Base-by-base conservation (phyloP, 495 filamentous ascomycete species). In the Sphaerosporella brunnea region DNA sequence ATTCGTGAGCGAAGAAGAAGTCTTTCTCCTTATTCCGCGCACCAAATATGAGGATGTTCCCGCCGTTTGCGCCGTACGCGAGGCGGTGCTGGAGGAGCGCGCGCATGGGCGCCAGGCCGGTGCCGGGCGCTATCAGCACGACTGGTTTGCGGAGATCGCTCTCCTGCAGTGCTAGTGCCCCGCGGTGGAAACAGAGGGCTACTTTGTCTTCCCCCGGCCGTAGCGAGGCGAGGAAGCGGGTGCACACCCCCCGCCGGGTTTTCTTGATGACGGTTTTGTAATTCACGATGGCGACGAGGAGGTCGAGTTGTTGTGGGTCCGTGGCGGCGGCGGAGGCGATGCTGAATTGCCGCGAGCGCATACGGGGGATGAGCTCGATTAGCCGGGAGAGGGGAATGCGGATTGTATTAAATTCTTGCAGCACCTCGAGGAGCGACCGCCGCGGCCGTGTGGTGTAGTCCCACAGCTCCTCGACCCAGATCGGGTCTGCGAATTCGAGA, bases 391-490 rank as follows among this genome's bases (percentile, higher is more conserved):
- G 84, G 0, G 88, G 84, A 3, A 99, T 76, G 47, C 75, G 75
- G 37, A 96, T 82, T 4, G 73, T 75, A 40, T 81, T 71, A 59
- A 99, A 96, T 51, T 99, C 90, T 36, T 85, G 74, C 20, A 99
- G 68, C 1, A 93, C 77, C 60, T 99, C 90, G 5, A 99, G 63
- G 53, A 95, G 92, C 51, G 79, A 87, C 35, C 90, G 78, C 38
- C 90, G 78, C 4, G 90, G 88, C 4, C 92, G 80, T 3, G 85
- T 84, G 1, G 87, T 88, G 61, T 96, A 99, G 60, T 99, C 92
- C 66, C 80, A 94, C 15, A 92, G 74, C 51, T 99, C 92, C 54
- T 96, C 85, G 8, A 83, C 70, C 59, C 78, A 81, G 15, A 78
- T 69, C 0, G 81, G 74, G 45, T 78, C 70, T 0, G 77, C 76